Evolutionary conservation across 331 rosid genomes (phyloP), one percentile per base, ranked within the genome.

Genomic region (Saraca asoca): DNA sequence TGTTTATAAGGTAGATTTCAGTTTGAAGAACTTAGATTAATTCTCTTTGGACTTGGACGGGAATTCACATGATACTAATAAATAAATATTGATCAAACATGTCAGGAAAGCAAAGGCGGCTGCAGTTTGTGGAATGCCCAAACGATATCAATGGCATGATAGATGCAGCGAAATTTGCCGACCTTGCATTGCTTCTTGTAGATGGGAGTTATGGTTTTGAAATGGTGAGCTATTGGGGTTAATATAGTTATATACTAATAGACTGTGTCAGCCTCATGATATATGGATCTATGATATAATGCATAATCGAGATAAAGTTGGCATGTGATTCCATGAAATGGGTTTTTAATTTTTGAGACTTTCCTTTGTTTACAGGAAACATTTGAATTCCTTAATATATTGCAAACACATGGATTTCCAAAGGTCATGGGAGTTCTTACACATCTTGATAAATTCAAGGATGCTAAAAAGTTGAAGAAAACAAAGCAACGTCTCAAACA

Each of bases 361-460:
- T 54, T 52, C 9, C 52, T 62, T 56, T 29, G 17, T 44, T 55
- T 75, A 76, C 84, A 91, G 98, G 98, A 93, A 73, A 93, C 98
- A 13, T 90, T 93, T 86, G 98, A 93, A 74, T 93, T 93, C 77
- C 97, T 93, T 56, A 90, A 93, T 55, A 82, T 93, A 58, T 81
- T 93, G 80, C 96, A 90, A 84, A 86, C 80, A 65, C 98, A 93
- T 68, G 97, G 98, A 42, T 86, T 93, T 68, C 96, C 98, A 4
- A 87, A 84, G 81, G 90, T 93, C 75, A 93, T 93, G 95, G 96
- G 98, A 53, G 96, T 93, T 81, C 96, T 93, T 58, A 90, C 98
- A 34, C 96, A 93, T 76, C 98, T 93, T 64, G 96, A 90, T 71
- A 73, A 78, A 66, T 93, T 93, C 71, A 84, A 82, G 80, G 98